Evolutionary conservation across 2,329 filamentous ascomycete species (phyloP).

Genomic region (Neoascochyta sp.): DNA sequence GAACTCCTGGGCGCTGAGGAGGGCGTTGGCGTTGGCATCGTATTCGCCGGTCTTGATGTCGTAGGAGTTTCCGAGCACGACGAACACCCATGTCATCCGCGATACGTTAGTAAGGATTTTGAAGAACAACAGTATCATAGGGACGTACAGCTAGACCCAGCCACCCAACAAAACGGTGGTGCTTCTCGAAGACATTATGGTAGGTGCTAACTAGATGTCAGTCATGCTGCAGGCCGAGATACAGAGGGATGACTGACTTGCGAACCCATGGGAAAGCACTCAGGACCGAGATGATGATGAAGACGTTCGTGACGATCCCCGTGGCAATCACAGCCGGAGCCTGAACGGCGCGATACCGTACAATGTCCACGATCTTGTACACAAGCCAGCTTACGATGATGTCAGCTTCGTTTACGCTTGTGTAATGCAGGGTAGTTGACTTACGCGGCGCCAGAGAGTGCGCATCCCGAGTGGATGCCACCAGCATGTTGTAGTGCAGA

Average conservation of each 20-base stretch:
- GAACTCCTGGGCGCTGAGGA: slow-evolving; percentile 34
- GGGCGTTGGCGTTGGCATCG: slow-evolving; percentile 21
- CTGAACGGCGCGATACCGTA: slow-evolving; percentile 31
- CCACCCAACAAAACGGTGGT: slow-evolving; percentile 37
- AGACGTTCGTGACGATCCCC: slow-evolving; percentile 32
- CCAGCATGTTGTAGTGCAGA: slow-evolving; percentile 34
- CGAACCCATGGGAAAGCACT: slow-evolving; percentile 37
- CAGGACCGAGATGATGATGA: slow-evolving; percentile 36
- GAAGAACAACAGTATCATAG: too few species aligned
- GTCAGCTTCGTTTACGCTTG: slow-evolving; percentile 6
- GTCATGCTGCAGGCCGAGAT: slow-evolving; percentile 2
- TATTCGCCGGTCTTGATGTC: slow-evolving; percentile 34
- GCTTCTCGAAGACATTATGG: slow-evolving; percentile 36
- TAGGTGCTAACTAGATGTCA: slow-evolving; percentile 26
- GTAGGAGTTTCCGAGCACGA: slow-evolving; percentile 32
- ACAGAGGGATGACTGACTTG: slow-evolving; percentile 25
- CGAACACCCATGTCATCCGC: slow-evolving; percentile 36
- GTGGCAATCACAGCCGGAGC: slow-evolving; percentile 30
- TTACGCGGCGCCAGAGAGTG: slow-evolving; percentile 34
- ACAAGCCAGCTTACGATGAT: slow-evolving; percentile 26
- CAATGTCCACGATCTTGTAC: slow-evolving; percentile 36
- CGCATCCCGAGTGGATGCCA: slow-evolving; percentile 36
- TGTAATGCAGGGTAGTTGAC: slow-evolving; percentile 1
- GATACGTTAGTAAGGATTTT: slow-evolving; percentile 5
- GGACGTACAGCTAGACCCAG: slow-evolving; percentile 32